Percentiles rank a stretch among this genome's conserved stretches.
These are phyloP conservation scores for Neofusicoccum ribis DNA, from an alignment of 2,329 filamentous ascomycete species.

Conservation along the genomic window DNA sequence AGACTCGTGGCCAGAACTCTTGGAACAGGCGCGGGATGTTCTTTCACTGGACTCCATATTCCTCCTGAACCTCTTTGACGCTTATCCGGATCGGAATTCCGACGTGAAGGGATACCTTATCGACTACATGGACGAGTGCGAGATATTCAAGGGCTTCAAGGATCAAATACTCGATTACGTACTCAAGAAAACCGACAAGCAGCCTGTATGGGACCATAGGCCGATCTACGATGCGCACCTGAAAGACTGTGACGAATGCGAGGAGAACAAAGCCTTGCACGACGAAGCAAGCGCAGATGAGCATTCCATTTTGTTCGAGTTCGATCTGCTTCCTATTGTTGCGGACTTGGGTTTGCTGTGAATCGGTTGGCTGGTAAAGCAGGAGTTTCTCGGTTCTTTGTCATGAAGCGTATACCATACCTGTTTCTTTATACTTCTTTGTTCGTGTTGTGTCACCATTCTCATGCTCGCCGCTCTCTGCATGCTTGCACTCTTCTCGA, in stretches of 20 bases:
- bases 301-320: background rate
- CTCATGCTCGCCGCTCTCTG: too few species aligned
- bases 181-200: background rate
- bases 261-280: background rate
- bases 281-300: background rate
- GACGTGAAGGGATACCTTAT: background rate
- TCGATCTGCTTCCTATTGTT: background rate
- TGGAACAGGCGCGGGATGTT: background rate
- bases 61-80: background rate
- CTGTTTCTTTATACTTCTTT: background rate
- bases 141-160: background rate
- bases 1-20: conserved; percentile 1
- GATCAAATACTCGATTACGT: background rate
- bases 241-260: background rate
- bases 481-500: too few species aligned
- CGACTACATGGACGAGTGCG: conserved; percentile 1
- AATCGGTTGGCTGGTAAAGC: too few species aligned
- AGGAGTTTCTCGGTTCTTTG: background rate
- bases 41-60: background rate
- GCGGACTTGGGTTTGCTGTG: background rate
- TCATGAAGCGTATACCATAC: background rate
- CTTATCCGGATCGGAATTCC: background rate
- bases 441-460: too few species aligned
- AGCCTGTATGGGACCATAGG: conserved; percentile 1
- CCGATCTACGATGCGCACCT: background rate